Conservation (phyloP, 2,329 filamentous ascomycete genomes). For the Didymella sp. region DNA sequence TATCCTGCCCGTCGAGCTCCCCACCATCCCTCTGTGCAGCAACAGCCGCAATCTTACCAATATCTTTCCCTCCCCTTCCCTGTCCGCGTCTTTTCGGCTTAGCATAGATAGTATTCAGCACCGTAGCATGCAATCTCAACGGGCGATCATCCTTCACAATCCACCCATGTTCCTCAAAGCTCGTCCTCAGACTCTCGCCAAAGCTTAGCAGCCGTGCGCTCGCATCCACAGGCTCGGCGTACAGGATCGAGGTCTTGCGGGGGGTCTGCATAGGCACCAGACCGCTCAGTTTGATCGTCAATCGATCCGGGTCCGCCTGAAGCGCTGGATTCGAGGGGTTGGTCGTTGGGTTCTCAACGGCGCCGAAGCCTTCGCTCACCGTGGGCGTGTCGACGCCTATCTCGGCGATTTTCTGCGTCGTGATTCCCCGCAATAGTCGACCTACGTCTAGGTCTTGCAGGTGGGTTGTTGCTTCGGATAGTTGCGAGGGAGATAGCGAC, state of each 20-base stretch:
- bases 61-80: conserved; percentile 16
- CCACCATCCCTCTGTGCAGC: background rate
- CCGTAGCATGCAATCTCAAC: conserved; percentile 80
- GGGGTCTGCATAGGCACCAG: conserved; percentile 68
- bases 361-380: conserved; percentile 41
- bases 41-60: background rate
- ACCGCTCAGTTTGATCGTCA: conserved; percentile 55
- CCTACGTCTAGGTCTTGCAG: conserved; percentile 56
- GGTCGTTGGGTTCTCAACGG: conserved; percentile 38
- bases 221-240: conserved; percentile 62
- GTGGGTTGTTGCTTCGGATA: conserved; percentile 54
- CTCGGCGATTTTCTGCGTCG: conserved; percentile 21
- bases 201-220: conserved; percentile 62
- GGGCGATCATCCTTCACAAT: conserved; percentile 66
- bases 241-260: conserved; percentile 61
- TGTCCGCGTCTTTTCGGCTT: conserved; percentile 51
- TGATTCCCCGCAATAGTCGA: conserved; percentile 29
- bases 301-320: conserved; percentile 19
- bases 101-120: conserved; percentile 85
- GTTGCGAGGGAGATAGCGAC: conserved; percentile 64
- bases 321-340: background rate
- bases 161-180: conserved; percentile 64
- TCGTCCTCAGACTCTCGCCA: conserved; percentile 61
- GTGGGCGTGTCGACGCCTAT: conserved; percentile 23
- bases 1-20: no score